Conservation (phyloP, 805 yeast species). For the Lipomyces chichibuensis region DNA sequence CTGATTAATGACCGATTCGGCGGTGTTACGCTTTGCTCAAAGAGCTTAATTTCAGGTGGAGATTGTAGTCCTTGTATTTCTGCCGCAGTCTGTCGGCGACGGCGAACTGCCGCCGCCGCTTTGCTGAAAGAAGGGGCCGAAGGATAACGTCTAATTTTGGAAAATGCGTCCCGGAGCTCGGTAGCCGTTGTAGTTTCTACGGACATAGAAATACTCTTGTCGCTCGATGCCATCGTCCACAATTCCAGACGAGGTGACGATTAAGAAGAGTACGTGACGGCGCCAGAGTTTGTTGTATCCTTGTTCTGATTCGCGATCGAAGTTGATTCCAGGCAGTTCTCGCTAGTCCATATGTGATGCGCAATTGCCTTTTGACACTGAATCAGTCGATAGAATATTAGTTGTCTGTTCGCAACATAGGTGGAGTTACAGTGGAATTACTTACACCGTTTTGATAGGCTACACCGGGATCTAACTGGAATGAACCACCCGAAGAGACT, state of each 20-base stretch:
- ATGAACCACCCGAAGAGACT: neutral
- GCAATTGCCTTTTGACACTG: neutral
- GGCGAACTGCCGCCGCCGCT: slow-evolving; percentile 29
- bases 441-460: neutral
- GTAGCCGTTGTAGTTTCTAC: neutral
- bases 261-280: neutral
- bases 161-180: neutral
- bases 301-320: slow-evolving; percentile 1
- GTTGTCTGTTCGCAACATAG: neutral
- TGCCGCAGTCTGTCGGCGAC: slow-evolving; percentile 25
- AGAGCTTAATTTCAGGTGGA: neutral
- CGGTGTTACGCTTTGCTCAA: neutral
- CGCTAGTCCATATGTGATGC: neutral
- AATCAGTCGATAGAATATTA: neutral
- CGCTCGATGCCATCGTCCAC: neutral
- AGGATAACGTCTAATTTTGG: slow-evolving; percentile 30
- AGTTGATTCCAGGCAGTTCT: neutral
- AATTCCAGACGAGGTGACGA: neutral
- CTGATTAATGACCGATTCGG: neutral
- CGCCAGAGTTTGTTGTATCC: neutral
- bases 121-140: slow-evolving; percentile 31
- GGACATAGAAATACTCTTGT: neutral
- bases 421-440: neutral
- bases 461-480: neutral
- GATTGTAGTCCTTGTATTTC: slow-evolving; percentile 12